A percentile compares a stretch with the other conserved stretches of the same genome.
These are phyloP conservation scores for Priceomyces medius DNA, from an alignment of 805 yeast genomes.

Conservation along the genomic window DNA sequence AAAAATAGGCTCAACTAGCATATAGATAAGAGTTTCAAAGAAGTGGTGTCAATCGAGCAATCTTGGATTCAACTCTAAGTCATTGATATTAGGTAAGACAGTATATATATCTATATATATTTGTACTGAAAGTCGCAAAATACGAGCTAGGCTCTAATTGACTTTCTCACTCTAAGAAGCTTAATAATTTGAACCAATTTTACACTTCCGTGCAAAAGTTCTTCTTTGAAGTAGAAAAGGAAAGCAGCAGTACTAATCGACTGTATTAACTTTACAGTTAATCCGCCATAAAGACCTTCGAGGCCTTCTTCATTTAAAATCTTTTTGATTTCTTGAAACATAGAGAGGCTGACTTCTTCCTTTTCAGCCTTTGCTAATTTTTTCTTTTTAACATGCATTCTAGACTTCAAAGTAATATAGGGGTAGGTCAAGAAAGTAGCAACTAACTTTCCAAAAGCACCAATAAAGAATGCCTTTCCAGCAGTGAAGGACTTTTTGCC, in stretches of 20 bases:
- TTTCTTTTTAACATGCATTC: slow-evolving; percentile 71
- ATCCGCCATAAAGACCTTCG: slow-evolving; percentile 76
- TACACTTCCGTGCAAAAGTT: slow-evolving; percentile 62
- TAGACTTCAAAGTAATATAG: slow-evolving; percentile 81
- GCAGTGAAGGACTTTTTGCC: slow-evolving; percentile 57
- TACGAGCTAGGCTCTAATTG: background rate
- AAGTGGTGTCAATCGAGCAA: too few relatives aligned
- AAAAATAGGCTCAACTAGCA: too few relatives aligned
- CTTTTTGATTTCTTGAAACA: slow-evolving; percentile 52
- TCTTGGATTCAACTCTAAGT: too few relatives aligned
- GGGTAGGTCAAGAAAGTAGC: slow-evolving; percentile 94
- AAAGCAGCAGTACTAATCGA: slow-evolving; percentile 87
- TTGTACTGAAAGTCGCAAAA: too few relatives aligned
- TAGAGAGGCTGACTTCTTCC: slow-evolving; percentile 29
- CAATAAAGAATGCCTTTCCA: slow-evolving; percentile 76
- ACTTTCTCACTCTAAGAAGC: slow-evolving; percentile 22
- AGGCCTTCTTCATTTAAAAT: slow-evolving; percentile 72
- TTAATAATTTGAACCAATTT: slow-evolving; percentile 47
- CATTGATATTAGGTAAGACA: too few relatives aligned
- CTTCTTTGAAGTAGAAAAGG: slow-evolving; percentile 87
- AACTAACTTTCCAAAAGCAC: slow-evolving; percentile 84
- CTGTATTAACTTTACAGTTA: slow-evolving; percentile 76
- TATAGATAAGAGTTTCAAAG: too few relatives aligned
- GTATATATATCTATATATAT: too few relatives aligned
- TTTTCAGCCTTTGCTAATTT: slow-evolving; percentile 11